Evolutionary conservation across 176 grass and related monocot genomes (phyloP), one percentile per base, ranked within the genome.

Genomic region (Metroxylon sagu): DNA sequence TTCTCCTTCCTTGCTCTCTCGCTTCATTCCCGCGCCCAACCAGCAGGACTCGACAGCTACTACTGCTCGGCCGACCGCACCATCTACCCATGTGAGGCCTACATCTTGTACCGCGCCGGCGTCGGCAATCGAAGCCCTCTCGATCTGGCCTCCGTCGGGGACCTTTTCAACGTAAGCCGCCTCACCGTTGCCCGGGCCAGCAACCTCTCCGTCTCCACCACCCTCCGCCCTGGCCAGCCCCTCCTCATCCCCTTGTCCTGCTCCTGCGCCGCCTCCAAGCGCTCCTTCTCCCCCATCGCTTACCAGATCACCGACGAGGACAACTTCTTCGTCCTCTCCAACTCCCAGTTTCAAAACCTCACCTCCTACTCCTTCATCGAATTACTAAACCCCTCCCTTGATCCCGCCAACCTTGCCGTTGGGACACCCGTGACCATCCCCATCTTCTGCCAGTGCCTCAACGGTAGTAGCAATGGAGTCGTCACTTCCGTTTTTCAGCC

Each of bases 401-500:
- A 82, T 49, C 58, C 78, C 16, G 77, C 64, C 52, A 17, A 91
- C 28, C 78, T 97, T 54, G 0, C 18, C 12, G n/a, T 88, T 65
- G 92, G 87, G 21, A 23, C 1, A 23, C 21, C 21, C 53, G 62
- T 14, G 71, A 80, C 91, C 64, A 66, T 97, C 76, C 92, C 92
- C 25, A 30, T 97, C 68, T 97, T 91, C 68, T 96, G 92, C 78
- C 92, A 88, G 87, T 97, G 92, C 78, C 92, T 73, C 2, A 21
- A 18, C 52, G 21, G 7, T 28, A n/a, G 16, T 49, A 67, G 28
- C 5, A 61, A 50, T 16, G 73, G 59, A 57, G 77, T 98, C 15
- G 84, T 92, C 67, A 88, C 88, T 19, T 92, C 89, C 73, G 93
- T 98, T 15, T 78, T 88, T 56, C 87, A 83, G 54, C 81, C 79